Evolutionary conservation across 768 basidiomycete species (phyloP), one percentile per base, ranked within the genome.

Genomic region (Psilocybe cyanescens): DNA sequence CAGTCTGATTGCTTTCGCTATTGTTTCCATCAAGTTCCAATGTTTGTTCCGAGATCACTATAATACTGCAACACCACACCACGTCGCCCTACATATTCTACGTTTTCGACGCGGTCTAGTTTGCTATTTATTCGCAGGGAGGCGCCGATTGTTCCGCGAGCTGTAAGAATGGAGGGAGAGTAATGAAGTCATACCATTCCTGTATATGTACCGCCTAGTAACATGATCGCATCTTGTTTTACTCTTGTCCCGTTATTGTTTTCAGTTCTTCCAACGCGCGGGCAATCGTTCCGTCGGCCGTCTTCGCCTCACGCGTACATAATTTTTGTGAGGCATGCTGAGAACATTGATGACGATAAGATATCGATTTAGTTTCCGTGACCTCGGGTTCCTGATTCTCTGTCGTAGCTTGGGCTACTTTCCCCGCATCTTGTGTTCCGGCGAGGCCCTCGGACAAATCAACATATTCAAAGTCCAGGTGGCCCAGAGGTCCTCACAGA

Each of bases 131-230:
- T 67, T 64, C 57, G 51, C 49, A 56, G 61, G 61, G 62, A 45
- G 57, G 48, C 57, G 37, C 55, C 57, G 56, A 58, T 48, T 51
- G 58, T 24, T 48, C 54, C 63, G 47, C 65, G 63, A 46, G 61
- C 12, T 74, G 69, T 71, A 72, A 69, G 64, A 70, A 66, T 70
- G 72, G 74, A 37, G 68, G 64, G 65, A 66, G 68, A 63, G 62
- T 68, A 70, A 74, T 73, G 70, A 75, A 73, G 71, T 74, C 73
- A 76, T 75, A 72, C 69, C 68, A 68, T 72, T 64, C 65, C 62
- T 75, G 74, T 76, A 74, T 68, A 70, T 70, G 69, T 72, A 72
- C 60, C 57, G 54, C 61, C 59, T 71, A 68, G 67, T 68, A 68
- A 67, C 70, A 61, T 66, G 61, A 71, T 71, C 63, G 61, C 67